phyloP scores from a whole-genome alignment of 768 basidiomycete genomes.

The Nevesoporus exiguus region DNA sequence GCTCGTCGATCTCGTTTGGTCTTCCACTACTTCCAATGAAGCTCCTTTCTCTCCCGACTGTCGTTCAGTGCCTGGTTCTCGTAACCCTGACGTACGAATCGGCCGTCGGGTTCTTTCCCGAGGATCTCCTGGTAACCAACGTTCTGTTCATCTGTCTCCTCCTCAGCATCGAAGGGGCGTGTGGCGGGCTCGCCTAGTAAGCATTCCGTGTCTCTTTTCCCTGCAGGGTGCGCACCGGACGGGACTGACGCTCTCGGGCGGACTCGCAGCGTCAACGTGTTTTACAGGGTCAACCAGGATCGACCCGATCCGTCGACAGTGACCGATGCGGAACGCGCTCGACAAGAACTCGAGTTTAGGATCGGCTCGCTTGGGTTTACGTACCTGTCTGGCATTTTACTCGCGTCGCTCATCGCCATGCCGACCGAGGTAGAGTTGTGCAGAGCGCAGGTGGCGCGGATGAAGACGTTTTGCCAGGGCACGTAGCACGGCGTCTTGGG shows the following conservation, averaged over 20 bases:
- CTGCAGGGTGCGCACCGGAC: neutral
- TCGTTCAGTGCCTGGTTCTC: slow-evolving; percentile 67
- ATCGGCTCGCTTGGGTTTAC: slow-evolving; percentile 88
- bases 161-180: slow-evolving; percentile 86
- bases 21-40: slow-evolving; percentile 70
- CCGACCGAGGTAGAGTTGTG: slow-evolving; percentile 71
- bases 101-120: slow-evolving; percentile 60
- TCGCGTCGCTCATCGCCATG: slow-evolving; percentile 39
- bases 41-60: slow-evolving; percentile 70
- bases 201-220: slow-evolving; percentile 18
- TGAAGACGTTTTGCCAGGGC: slow-evolving; percentile 66
- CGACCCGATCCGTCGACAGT: slow-evolving; percentile 43
- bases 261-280: slow-evolving; percentile 75
- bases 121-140: slow-evolving; percentile 41
- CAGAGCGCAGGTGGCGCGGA: slow-evolving; percentile 62
- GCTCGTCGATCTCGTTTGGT: slow-evolving; percentile 85
- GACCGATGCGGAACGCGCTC: slow-evolving; percentile 53
- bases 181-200: slow-evolving; percentile 90
- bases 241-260: neutral
- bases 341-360: slow-evolving; percentile 83
- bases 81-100: slow-evolving; percentile 61
- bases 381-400: slow-evolving; percentile 69
- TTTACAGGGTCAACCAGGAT: slow-evolving; percentile 79
- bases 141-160: slow-evolving; percentile 69
- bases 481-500: slow-evolving; percentile 34